Evolutionary conservation across 345 rosid species (phyloP).

Genomic region (Populus alba): DNA sequence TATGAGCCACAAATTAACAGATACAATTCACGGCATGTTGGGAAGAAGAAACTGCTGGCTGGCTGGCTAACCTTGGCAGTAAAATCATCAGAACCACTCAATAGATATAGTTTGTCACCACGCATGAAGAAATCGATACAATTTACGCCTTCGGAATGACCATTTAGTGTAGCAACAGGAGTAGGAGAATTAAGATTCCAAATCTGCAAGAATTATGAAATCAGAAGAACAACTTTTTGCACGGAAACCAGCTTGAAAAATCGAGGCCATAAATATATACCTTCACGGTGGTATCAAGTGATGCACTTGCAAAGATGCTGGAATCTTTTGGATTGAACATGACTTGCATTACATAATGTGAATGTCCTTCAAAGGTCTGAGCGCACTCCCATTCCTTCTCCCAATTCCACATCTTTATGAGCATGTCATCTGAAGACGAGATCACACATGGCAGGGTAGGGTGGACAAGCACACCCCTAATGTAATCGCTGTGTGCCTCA

Average conservation of each 20-base stretch:
- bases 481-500: constrained; percentile 37
- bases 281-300: constrained; percentile 37
- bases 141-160: constrained; percentile 34
- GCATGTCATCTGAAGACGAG: constrained; percentile 35
- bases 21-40: background rate
- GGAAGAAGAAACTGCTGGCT: background rate
- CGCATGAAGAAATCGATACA: constrained; percentile 16
- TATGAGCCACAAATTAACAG: background rate
- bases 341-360: constrained; percentile 42
- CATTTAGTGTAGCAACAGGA: constrained; percentile 20
- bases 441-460: constrained; percentile 29
- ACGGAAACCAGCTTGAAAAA: background rate
- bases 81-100: constrained; percentile 40
- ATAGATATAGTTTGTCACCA: constrained; percentile 12
- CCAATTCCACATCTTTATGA: constrained; percentile 47
- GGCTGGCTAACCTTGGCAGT: constrained; percentile 26
- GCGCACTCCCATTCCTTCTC: constrained; percentile 41
- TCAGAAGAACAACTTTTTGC: background rate
- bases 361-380: constrained; percentile 34
- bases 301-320: constrained; percentile 32
- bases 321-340: constrained; percentile 23
- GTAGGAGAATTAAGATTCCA: constrained; percentile 37
- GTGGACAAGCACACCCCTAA: constrained; percentile 32
- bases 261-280: background rate
- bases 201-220: constrained; percentile 15